phyloP scores from a whole-genome alignment of 2,329 filamentous ascomycete genomes.

The Trichoderma brevicompactum region DNA sequence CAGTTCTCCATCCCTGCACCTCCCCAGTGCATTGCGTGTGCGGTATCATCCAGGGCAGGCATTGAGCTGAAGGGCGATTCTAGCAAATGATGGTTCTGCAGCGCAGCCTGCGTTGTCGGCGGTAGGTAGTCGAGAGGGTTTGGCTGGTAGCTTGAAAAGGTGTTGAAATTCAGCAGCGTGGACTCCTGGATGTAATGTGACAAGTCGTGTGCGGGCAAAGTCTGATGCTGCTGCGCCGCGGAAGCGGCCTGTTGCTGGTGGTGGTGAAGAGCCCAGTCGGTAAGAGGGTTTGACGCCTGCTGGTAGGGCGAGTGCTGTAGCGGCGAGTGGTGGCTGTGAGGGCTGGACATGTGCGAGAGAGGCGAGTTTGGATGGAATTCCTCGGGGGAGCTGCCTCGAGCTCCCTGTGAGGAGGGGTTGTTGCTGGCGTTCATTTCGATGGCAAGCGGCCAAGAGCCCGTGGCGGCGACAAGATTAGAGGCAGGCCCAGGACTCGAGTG shows the following conservation, averaged over 20 bases:
- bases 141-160: constrained; percentile 59
- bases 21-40: constrained; percentile 64
- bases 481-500: constrained; percentile 42
- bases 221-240: constrained; percentile 39
- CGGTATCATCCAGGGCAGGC: constrained; percentile 59
- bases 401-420: constrained; percentile 44
- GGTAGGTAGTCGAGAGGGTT: constrained; percentile 65
- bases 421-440: constrained; percentile 55
- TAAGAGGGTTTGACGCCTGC: constrained; percentile 55
- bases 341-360: constrained; percentile 56
- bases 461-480: constrained; percentile 44
- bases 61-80: constrained; percentile 66
- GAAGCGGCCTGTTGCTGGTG: constrained; percentile 50
- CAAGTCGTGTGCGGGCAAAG: constrained; percentile 51
- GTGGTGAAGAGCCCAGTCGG: constrained; percentile 66
- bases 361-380: constrained; percentile 55
- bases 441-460: constrained; percentile 55
- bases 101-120: constrained; percentile 64
- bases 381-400: constrained; percentile 56
- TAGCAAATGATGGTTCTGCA: constrained; percentile 66
- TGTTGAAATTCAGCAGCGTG: constrained; percentile 59
- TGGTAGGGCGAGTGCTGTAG: constrained; percentile 61
- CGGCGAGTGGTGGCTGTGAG: constrained; percentile 54
- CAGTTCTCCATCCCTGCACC: constrained; percentile 69
- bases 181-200: constrained; percentile 62